Percentiles rank a stretch among this genome's conserved stretches.
Evolutionary conservation across 176 grass and related monocot genomes (phyloP).

Genomic region (Poa pratensis): DNA sequence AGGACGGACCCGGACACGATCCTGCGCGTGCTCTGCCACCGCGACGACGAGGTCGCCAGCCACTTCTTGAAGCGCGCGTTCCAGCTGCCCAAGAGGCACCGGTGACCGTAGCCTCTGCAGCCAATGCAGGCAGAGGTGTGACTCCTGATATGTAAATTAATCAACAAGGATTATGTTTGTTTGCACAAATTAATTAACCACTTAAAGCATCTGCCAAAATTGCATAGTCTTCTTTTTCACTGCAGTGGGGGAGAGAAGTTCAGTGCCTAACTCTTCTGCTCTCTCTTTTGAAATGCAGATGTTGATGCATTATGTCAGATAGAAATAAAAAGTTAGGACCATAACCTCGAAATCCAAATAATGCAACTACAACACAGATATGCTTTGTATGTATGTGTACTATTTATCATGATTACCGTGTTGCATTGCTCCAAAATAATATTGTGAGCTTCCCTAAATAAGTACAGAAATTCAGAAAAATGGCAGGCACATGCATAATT

Average conservation of each 20-base stretch:
- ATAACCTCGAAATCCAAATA: too few relatives aligned
- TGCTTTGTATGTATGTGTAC: too few relatives aligned
- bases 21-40: slow-evolving; percentile 68
- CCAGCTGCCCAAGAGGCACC: slow-evolving; percentile 61
- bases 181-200: background rate
- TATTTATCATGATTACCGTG: too few relatives aligned
- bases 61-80: slow-evolving; percentile 67
- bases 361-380: too few relatives aligned
- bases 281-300: background rate
- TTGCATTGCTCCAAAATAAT: too few relatives aligned
- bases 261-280: background rate
- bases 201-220: slow-evolving; percentile 4
- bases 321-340: background rate
- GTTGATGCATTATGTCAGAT: background rate
- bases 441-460: too few relatives aligned
- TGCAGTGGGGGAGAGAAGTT: background rate
- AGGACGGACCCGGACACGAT: slow-evolving; percentile 63
- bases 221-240: background rate
- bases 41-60: slow-evolving; percentile 61
- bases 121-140: background rate
- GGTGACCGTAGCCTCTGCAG: slow-evolving; percentile 29
- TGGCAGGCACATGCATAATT: too few relatives aligned
- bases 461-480: too few relatives aligned
- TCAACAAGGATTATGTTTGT: slow-evolving; percentile 2
- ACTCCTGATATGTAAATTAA: slow-evolving; percentile 17